phyloP scores from a whole-genome alignment of 1,284 basidiomycete genomes.

The Irpex lacteus region DNA sequence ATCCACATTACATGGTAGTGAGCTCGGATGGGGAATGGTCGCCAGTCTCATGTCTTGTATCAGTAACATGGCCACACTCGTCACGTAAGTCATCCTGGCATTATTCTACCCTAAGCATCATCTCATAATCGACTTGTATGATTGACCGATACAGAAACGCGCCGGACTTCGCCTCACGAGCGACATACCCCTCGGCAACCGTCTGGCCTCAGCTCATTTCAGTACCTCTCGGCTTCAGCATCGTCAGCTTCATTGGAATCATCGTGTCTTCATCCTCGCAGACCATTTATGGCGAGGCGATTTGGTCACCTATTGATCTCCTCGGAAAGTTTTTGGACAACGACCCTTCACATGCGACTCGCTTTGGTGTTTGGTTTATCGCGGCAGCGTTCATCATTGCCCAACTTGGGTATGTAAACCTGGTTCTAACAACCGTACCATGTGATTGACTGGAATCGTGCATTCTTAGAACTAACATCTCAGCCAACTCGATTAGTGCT shows the following conservation, averaged over 20 bases:
- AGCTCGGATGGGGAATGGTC: conserved; percentile 80
- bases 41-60: conserved; percentile 76
- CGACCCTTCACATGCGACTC: conserved; percentile 58
- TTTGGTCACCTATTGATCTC: conserved; percentile 82
- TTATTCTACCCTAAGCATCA: conserved; percentile 1
- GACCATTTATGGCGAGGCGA: conserved; percentile 72
- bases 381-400: conserved; percentile 73
- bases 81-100: conserved; percentile 44
- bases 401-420: conserved; percentile 39
- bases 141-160: conserved; percentile 51
- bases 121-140: not conserved
- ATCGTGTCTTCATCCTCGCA: conserved; percentile 80
- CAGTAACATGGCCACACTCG: conserved; percentile 76
- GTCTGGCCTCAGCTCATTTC: conserved; percentile 72
- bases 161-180: conserved; percentile 77
- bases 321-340: conserved; percentile 67
- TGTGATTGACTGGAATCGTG: not conserved
- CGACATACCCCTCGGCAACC: conserved; percentile 63
- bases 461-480: conserved; percentile 63
- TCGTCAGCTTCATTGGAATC: conserved; percentile 83
- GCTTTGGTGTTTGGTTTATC: conserved; percentile 79
- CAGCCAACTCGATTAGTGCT: conserved; percentile 83
- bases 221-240: conserved; percentile 72
- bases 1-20: conserved; percentile 63
- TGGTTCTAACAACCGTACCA: not conserved